Evolutionary conservation across 805 yeast species (phyloP), one percentile per base, ranked within the genome.

Genomic region (Nakazawaea ernobii): DNA sequence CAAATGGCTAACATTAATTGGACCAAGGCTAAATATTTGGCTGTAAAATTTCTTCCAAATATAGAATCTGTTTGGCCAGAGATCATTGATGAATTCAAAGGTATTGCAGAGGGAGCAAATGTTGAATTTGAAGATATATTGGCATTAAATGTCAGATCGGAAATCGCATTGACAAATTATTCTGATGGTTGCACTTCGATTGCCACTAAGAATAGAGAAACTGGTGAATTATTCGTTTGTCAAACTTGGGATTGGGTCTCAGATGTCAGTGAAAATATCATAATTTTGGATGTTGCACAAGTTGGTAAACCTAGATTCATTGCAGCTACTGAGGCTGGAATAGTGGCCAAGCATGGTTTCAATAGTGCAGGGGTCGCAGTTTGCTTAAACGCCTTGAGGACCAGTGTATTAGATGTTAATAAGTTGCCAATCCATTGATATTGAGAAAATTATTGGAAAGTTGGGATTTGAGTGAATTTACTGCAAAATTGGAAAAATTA

Each of bases 201-300:
- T 54, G 49, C 59, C 49, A 58, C 66, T 53, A 35, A 55, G 53
- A 57, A 58, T 46, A 15, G 39, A 35, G 11, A 53, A 33, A 46
- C 60, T 32, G 53, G 61, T 35, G 52, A 53, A 35, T 36, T 59
- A 48, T 40, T 53, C 52, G 55, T 59, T 52, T 55, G 65, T 49
- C 74, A 70, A 53, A 70, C 68, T 50, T 70, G 74, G 74, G 74
- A 70, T 52, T 70, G 74, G 74, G 56, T 59, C 32, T 50, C 52
- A 1, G 58, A 49, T 36, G 60, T 63, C 49, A 46, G 49, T 32
- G 53, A 54, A n/a, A 58, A 57, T 33, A 49, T 65, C 29, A 51
- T 65, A 7, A 52, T 60, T 13, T 55, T 65, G 30, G 55, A 58
- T 32, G 55, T 62, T n/a, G 51, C 46, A 26, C 61, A 53, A 11